phyloP scores from a whole-genome alignment of 2,329 filamentous ascomycete genomes.

The Aspergillus alliaceus region DNA sequence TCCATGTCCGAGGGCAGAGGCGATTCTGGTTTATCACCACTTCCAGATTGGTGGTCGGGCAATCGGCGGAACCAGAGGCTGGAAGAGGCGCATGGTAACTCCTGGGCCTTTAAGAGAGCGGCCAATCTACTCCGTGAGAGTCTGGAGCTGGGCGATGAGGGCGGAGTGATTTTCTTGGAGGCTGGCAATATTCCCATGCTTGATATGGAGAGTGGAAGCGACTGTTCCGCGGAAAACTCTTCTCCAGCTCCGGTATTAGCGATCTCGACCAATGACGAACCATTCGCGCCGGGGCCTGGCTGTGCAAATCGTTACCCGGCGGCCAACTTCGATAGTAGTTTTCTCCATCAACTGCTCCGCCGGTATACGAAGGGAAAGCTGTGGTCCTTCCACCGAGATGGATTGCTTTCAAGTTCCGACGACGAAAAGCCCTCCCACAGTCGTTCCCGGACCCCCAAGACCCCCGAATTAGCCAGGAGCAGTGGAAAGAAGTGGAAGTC shows the following conservation, averaged over 20 bases:
- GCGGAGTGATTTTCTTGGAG: constrained; percentile 47
- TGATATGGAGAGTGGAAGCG: constrained; percentile 30
- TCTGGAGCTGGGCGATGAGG: constrained; percentile 45
- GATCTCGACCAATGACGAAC: constrained; percentile 37
- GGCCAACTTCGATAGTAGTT: constrained; percentile 32
- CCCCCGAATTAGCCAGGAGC: constrained; percentile 20
- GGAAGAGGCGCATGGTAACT: constrained; percentile 39
- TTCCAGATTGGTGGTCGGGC: constrained; percentile 35
- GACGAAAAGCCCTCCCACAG: constrained; percentile 35
- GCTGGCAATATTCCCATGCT: constrained; percentile 27
- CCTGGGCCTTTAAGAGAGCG: constrained; percentile 49
- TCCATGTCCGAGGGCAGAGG: constrained; percentile 28
- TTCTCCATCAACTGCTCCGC: constrained; percentile 37
- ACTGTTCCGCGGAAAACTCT: constrained; percentile 27
- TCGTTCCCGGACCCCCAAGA: constrained; percentile 9
- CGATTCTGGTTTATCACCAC: constrained; percentile 28
- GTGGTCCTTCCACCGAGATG: constrained; percentile 50
- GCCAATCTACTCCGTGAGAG: constrained; percentile 50
- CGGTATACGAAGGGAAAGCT: constrained; percentile 51
- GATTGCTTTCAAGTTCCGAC: constrained; percentile 45
- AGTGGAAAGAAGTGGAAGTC: constrained; percentile 30
- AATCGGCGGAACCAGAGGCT: constrained; percentile 23
- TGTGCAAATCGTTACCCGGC: constrained; percentile 28
- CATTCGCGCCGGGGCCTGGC: constrained; percentile 33
- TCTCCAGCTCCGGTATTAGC: constrained; percentile 34